Evolutionary conservation across 192 early-diverging fungal genomes (phyloP).

Genomic region (Coemansia sp.): DNA sequence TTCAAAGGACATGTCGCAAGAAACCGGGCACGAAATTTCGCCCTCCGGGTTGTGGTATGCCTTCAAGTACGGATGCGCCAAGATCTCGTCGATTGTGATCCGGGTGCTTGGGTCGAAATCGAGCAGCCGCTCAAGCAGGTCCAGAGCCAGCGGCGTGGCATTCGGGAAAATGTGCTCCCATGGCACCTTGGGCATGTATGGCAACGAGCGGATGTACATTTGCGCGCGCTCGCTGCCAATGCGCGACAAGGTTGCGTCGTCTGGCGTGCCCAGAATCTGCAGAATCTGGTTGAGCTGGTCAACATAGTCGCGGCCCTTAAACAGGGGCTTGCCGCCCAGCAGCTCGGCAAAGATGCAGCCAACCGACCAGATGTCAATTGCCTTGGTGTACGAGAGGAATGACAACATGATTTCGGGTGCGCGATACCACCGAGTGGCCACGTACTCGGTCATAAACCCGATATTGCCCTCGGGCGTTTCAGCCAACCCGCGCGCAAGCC

Average conservation of each 20-base stretch:
- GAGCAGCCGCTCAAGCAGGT: constrained; percentile 82
- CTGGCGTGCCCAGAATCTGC: constrained; percentile 92
- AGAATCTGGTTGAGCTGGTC: constrained; percentile 98
- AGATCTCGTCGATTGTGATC: constrained; percentile 89
- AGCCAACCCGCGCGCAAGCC: constrained; percentile 89
- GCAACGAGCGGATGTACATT: constrained; percentile 90
- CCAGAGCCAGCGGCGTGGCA: constrained; percentile 77
- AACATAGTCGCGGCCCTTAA: constrained; percentile 96
- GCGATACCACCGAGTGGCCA: constrained; percentile 99
- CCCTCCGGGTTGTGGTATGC: constrained; percentile 89
- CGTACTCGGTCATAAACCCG: constrained; percentile 99
- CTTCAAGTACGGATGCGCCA: constrained; percentile 89
- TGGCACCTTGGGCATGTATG: constrained; percentile 83
- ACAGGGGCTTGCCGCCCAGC: constrained; percentile 86
- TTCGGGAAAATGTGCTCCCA: constrained; percentile 84
- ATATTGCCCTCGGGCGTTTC: constrained; percentile 75
- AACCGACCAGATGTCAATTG: constrained; percentile 98
- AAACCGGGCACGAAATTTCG: constrained; percentile 58
- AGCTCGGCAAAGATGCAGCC: constrained; percentile 99
- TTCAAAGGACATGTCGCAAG: constrained; percentile 50
- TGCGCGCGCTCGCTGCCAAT: constrained; percentile 94
- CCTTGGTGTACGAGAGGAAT: constrained; percentile 98
- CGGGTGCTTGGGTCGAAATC: constrained; percentile 91
- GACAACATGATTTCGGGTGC: constrained; percentile 99
- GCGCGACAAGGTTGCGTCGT: constrained; percentile 78